Evolutionary conservation across 805 yeast genomes (phyloP).

Genomic region (Yarrowia yakushimensis): DNA sequence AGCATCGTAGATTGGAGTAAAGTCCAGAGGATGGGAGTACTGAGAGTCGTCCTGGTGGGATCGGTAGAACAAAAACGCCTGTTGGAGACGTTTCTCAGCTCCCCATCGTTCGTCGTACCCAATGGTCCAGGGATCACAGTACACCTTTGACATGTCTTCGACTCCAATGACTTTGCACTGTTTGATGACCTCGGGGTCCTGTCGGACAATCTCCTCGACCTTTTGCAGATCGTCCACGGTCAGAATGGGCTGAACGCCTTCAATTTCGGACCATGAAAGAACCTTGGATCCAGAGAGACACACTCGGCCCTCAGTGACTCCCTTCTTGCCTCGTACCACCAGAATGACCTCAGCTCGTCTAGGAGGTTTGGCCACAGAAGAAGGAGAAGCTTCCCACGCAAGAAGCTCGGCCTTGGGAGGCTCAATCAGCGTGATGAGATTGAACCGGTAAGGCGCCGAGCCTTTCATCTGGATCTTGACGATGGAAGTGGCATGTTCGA

Average conservation of each 20-base stretch:
- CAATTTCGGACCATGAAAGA: conserved; percentile 47
- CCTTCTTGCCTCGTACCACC: conserved; percentile 54
- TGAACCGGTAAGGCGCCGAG: neutral
- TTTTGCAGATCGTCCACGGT: conserved; percentile 62
- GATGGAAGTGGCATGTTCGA: conserved; percentile 3
- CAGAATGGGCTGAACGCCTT: conserved; percentile 70
- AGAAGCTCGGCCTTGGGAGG: neutral
- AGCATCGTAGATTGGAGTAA: conserved; percentile 78
- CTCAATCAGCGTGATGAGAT: conserved; percentile 12
- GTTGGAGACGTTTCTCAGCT: conserved; percentile 67
- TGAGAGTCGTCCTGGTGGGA: conserved; percentile 72
- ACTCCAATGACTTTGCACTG: conserved; percentile 71
- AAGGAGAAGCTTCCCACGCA: conserved; percentile 3
- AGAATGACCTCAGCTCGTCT: conserved; percentile 65
- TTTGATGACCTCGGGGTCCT: conserved; percentile 66
- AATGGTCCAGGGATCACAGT: conserved; percentile 69
- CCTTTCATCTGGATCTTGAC: conserved; percentile 1
- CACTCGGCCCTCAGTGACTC: conserved; percentile 69
- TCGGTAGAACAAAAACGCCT: conserved; percentile 76
- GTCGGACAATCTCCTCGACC: conserved; percentile 63
- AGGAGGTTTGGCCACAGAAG: conserved; percentile 44
- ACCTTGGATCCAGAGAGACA: conserved; percentile 51
- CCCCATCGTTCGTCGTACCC: conserved; percentile 80
- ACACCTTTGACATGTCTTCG: conserved; percentile 60
- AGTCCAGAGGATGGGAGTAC: conserved; percentile 62